These are phyloP conservation scores for Phyllosticta ampelicida DNA, from an alignment of 2,329 filamentous ascomycete species.

Conservation along the genomic window DNA sequence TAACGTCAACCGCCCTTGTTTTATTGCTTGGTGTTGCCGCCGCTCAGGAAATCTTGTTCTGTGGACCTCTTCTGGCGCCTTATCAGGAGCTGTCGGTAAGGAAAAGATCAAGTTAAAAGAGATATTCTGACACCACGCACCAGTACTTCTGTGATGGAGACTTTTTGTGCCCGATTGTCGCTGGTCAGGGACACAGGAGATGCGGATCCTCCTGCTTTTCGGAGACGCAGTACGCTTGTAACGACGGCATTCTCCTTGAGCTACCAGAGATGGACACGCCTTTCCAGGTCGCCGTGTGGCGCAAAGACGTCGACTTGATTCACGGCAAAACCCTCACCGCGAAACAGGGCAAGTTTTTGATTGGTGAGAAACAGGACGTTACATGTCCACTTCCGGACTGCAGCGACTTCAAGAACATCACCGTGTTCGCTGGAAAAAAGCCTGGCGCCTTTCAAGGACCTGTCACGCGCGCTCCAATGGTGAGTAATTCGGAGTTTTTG, in stretches of 20 bases:
- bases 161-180: not conserved
- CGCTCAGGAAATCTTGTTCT: not conserved
- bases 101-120: not conserved
- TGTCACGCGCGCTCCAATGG: not conserved
- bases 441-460: not conserved
- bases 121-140: not conserved
- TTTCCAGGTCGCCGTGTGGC: not conserved
- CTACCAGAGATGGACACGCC: not conserved
- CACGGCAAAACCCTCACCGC: not conserved
- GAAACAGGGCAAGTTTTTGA: not conserved
- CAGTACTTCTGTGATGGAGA: not conserved
- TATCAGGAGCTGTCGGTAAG: not conserved
- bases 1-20: not conserved
- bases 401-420: not conserved
- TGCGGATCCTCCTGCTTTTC: conserved; percentile 28
- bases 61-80: not conserved
- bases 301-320: not conserved
- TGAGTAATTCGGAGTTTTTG: not conserved
- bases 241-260: not conserved
- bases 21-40: not conserved
- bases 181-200: conserved; percentile 19
- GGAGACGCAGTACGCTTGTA: not conserved
- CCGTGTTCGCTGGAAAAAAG: not conserved
- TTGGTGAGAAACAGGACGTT: not conserved
- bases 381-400: not conserved